Evolutionary conservation across 768 basidiomycete genomes (phyloP).

Genomic region (Saitozyma sp.): DNA sequence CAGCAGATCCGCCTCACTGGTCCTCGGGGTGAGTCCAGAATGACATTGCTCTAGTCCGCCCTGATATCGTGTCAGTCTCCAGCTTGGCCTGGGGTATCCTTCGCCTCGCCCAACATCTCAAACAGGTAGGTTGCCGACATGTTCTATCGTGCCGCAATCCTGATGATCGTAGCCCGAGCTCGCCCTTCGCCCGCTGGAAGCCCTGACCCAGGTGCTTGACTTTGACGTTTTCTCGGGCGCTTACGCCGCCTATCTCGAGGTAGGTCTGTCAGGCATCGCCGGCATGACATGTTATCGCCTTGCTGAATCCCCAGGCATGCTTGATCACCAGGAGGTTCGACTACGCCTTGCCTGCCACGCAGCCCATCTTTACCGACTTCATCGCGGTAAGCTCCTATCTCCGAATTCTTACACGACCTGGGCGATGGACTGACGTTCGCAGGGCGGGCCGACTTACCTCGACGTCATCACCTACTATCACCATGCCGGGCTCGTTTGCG

Average conservation of each 20-base stretch:
- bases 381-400: constrained; percentile 15
- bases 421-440: neutral
- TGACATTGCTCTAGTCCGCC: neutral
- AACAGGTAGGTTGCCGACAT: constrained; percentile 16
- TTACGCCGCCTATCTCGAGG: constrained; percentile 38
- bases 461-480: constrained; percentile 45
- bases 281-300: neutral
- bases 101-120: constrained; percentile 22
- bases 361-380: constrained; percentile 25
- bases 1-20: constrained; percentile 22
- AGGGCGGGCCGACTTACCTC: constrained; percentile 30
- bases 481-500: constrained; percentile 39
- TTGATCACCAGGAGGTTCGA: constrained; percentile 19
- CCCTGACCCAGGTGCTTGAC: constrained; percentile 4
- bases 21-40: constrained; percentile 21
- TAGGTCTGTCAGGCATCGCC: constrained; percentile 6
- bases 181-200: constrained; percentile 13
- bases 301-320: constrained; percentile 16
- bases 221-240: constrained; percentile 22
- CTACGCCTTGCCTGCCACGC: constrained; percentile 5
- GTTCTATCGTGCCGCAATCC: neutral
- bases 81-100: constrained; percentile 25
- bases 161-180: constrained; percentile 15
- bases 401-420: too few species aligned
- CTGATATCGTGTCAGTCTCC: constrained; percentile 6